Evolutionary conservation across 2,329 filamentous ascomycete species (phyloP).

Genomic region (Colletotrichum sp.): DNA sequence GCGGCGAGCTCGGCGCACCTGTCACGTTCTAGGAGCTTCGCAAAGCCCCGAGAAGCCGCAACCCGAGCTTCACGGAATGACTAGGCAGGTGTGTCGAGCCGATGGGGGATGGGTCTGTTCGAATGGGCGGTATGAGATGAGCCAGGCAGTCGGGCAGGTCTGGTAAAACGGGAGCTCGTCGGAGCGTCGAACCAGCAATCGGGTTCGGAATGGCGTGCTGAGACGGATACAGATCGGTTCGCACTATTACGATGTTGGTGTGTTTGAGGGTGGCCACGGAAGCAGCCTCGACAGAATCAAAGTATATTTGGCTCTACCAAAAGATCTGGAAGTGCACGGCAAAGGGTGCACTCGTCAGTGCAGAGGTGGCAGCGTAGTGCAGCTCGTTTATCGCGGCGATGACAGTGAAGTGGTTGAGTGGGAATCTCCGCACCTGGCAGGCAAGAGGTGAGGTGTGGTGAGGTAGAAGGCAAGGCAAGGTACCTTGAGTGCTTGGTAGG

Average conservation of each 20-base stretch:
- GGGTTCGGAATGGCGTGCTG: conserved; percentile 13
- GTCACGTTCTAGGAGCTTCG: conserved; percentile 15
- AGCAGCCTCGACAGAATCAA: neutral
- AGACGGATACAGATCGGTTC: neutral
- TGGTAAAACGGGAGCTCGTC: neutral
- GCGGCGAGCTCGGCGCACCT: conserved; percentile 14
- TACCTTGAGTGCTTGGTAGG: neutral
- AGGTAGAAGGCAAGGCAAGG: conserved; percentile 1
- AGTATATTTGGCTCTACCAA: conserved; percentile 6
- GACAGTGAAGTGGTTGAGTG: conserved; percentile 1
- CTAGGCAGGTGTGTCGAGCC: neutral
- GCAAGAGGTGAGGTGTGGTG: conserved; percentile 6
- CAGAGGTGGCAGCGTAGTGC: neutral
- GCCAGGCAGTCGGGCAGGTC: neutral
- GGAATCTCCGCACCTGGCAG: conserved; percentile 6
- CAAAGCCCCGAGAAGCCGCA: conserved; percentile 12
- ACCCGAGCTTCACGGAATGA: conserved; percentile 2
- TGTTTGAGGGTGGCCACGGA: neutral
- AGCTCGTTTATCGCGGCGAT: conserved; percentile 18
- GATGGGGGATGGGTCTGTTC: neutral
- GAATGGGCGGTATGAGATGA: neutral
- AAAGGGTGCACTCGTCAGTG: neutral
- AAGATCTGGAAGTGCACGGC: neutral
- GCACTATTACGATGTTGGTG: conserved; percentile 12
- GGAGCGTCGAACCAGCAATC: conserved; percentile 6